Percentiles rank a stretch among this genome's conserved stretches.
Evolutionary conservation across 1,284 basidiomycete species (phyloP).

Genomic region (Coriolopsis trogii): DNA sequence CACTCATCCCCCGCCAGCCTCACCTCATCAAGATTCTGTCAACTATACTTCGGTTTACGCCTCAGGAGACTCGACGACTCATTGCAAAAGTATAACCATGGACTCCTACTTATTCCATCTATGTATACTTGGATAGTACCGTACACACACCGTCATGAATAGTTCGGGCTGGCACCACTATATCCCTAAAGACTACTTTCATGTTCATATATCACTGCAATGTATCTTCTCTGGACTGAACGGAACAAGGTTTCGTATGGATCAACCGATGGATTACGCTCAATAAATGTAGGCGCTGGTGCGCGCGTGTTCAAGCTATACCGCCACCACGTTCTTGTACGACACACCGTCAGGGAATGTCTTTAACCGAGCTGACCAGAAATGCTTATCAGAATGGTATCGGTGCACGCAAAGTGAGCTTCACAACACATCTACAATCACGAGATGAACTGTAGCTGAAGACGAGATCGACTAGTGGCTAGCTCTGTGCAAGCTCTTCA

Average conservation of each 20-base stretch:
- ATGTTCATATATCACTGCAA: too few species aligned
- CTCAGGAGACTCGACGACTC: constrained; percentile 87
- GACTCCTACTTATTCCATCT: too few species aligned
- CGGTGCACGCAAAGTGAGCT: constrained; percentile 56
- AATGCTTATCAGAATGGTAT: constrained; percentile 74
- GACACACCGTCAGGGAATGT: constrained; percentile 44
- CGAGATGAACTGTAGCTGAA: constrained; percentile 9
- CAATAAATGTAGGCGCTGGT: too few species aligned
- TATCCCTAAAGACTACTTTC: too few species aligned
- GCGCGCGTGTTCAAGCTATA: too few species aligned
- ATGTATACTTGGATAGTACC: too few species aligned
- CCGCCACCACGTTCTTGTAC: constrained; percentile 1
- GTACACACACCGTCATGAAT: constrained; percentile 4
- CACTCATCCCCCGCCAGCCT: constrained; percentile 50
- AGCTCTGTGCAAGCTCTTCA: constrained; percentile 58
- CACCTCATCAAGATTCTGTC: constrained; percentile 89
- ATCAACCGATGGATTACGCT: neutral
- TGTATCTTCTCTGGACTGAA: too few species aligned
- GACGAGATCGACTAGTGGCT: constrained; percentile 53
- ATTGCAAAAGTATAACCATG: constrained; percentile 32
- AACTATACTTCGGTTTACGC: constrained; percentile 91
- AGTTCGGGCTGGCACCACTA: neutral
- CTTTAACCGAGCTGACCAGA: constrained; percentile 64
- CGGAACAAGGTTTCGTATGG: too few species aligned
- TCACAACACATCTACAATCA: neutral